A percentile compares a stretch with the other conserved stretches of the same genome.
Evolutionary conservation across 495 filamentous ascomycete species (phyloP).

Genomic region (Diplogelasinospora grovesii): DNA sequence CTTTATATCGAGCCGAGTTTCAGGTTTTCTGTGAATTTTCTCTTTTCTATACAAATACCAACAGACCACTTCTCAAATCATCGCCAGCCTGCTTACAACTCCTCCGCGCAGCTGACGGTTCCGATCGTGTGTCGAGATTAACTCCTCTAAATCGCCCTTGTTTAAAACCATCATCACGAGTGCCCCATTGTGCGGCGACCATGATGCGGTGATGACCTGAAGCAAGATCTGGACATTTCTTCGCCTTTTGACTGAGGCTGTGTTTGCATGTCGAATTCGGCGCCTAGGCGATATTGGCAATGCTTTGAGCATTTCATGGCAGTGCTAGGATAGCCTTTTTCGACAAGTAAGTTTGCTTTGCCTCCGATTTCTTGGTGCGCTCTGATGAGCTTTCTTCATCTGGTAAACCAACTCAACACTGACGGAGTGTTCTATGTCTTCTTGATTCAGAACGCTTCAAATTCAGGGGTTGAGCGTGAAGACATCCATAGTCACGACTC

Average conservation of each 20-base stretch:
- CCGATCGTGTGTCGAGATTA: conserved; percentile 69
- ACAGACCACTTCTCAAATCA: conserved; percentile 87
- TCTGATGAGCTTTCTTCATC: conserved; percentile 27
- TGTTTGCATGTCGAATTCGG: too few relatives aligned
- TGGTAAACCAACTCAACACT: conserved; percentile 34
- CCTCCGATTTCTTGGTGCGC: conserved; percentile 1
- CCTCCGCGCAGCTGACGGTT: conserved; percentile 70
- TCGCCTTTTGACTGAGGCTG: background rate
- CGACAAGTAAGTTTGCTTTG: too few relatives aligned
- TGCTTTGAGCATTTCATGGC: too few relatives aligned
- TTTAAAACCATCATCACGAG: conserved; percentile 99
- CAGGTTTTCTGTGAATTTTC: conserved; percentile 16
- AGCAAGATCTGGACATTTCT: conserved; percentile 43
- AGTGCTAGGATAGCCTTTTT: too few relatives aligned
- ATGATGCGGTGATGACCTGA: conserved; percentile 99
- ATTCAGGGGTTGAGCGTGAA: conserved; percentile 26
- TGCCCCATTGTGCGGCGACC: conserved; percentile 68
- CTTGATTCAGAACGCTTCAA: background rate
- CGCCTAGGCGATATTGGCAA: too few relatives aligned
- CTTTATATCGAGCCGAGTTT: conserved; percentile 12
- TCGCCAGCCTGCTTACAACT: conserved; percentile 56
- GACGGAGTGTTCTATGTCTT: conserved; percentile 5
- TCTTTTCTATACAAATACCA: conserved; percentile 44
- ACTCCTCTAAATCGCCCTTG: conserved; percentile 55
- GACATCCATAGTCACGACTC: conserved; percentile 19